Base-by-base conservation (phyloP, 2,329 filamentous ascomycete genomes). In the Didymella segeticola region DNA sequence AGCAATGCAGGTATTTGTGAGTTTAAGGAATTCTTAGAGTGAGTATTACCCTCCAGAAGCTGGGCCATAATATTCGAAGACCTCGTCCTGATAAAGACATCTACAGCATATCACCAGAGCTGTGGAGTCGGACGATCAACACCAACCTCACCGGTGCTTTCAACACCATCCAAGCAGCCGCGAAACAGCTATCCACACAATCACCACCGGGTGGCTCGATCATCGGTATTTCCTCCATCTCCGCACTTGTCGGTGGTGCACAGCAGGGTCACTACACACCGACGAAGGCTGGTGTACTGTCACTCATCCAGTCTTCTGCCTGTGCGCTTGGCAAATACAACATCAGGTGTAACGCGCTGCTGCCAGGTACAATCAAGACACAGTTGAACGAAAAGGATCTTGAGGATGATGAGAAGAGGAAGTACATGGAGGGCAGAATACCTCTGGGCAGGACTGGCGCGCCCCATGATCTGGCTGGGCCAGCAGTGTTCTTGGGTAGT, bases 131-230 rank as follows among this genome's bases (percentile, higher is more conserved):
- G 48, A 96, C 91, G 2, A 80, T 96, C 33, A 80, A 83, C 30
- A 93, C 90, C 43, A 96, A 96, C 76, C 86, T 96, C 61, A 86
- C 88, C 62, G 92, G 92, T 37, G 89, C 91, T n/a, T 96, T 96
- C 78, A 93, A 92, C 78, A 83, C 90, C 29, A 88, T 89, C 19
- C 92, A 96, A 79, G 90, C 91, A 0, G 92, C 91, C 2, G 91
- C 90, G 1, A 84, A 87, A 2, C 90, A 95, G 72, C 95, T 96
- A 89, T 86, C 88, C 0, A 77, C 76, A 27, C 78, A 80, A 2
- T 85, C 87, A 0, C 67, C 70, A 6, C 75, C 84, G 0, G 90
- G 91, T 14, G 92, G 92, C 27, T 88, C 85, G 65, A 95, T 96
- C 67, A 93, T 92, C 61, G 89, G 84, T 47, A 81, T 93, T 31